Base-by-base conservation (phyloP, 176 grass and related monocot genomes). In the Carex kokanica region DNA sequence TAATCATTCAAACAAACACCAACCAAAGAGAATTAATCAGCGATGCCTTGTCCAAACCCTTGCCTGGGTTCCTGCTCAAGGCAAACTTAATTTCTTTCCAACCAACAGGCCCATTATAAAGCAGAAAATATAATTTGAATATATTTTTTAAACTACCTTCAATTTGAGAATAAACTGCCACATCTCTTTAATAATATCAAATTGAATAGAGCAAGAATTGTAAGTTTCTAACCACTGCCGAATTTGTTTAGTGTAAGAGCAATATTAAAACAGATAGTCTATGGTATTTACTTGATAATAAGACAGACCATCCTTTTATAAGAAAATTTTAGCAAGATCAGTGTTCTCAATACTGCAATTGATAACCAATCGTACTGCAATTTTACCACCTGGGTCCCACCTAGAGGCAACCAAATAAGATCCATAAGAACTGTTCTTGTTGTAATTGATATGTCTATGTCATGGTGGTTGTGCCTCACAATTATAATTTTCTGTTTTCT, bases 401-500 rank as follows among this genome's bases (percentile, higher is more conserved):
- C 8, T 71, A 51, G 49, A 8, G 72, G 72, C 31, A 25, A 52
- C n/a, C 11, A 53, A 14, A 52, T 77, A 53, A 32, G 49, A 77
- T 54, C 5, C 1, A 43, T 3, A 20, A 70, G 31, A 70, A 70
- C 67, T 15, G 15, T 75, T 20, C 21, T 55, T 27, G 5, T 17
- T 77, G 45, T 54, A 59, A 66, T 20, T 57, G 16, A 18, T 32
- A 16, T 14, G 31, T 23, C 49, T 47, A 60, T 88, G 8, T 27
- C 23, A 18, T 74, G 18, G 55, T 61, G 8, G 38, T 74, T 18
- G 40, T 81, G 4, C 69, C 59, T 81, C 56, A 74, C 84, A 63
- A 8, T 79, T 54, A 47, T 43, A 78, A 65, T 91, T 90, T 92
- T 89, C 89, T 52, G 40, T 31, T 77, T 77, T 8, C 73, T 54